Evolutionary conservation across 768 basidiomycete species (phyloP), one percentile per base, ranked within the genome.

Genomic region (Mycena latifolia): DNA sequence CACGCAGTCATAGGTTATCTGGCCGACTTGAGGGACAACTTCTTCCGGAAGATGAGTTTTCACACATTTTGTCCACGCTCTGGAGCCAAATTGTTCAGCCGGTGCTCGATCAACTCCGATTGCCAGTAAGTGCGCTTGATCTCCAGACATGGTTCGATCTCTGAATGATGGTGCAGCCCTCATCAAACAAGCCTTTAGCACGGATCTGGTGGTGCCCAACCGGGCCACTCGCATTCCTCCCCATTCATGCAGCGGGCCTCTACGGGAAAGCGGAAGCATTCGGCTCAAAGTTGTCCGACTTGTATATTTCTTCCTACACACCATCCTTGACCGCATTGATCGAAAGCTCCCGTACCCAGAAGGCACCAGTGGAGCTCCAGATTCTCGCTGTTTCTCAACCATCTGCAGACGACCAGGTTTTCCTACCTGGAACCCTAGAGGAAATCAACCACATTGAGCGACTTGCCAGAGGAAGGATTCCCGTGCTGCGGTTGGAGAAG

Each of bases 131-230:
- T n/a, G n/a, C n/a, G n/a, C n/a, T n/a, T n/a, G n/a, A n/a, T n/a
- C n/a, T n/a, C n/a, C n/a, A n/a, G n/a, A n/a, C n/a, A n/a, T n/a
- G n/a, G n/a, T n/a, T n/a, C n/a, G n/a, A n/a, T n/a, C n/a, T n/a
- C n/a, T n/a, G n/a, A n/a, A n/a, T n/a, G n/a, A n/a, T n/a, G n/a
- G n/a, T n/a, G n/a, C n/a, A n/a, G n/a, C n/a, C n/a, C n/a, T n/a
- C n/a, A n/a, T n/a, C n/a, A n/a, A n/a, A n/a, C n/a, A n/a, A n/a
- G n/a, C n/a, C n/a, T n/a, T n/a, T n/a, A n/a, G n/a, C n/a, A n/a
- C n/a, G n/a, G n/a, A 69, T 52, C 20, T 60, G 52, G 57, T 48
- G 78, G 79, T 80, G 77, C 66, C 70, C 74, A 3, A 78, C 77
- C 14, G 75, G 74, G 3, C 70, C 69, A 9, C 58, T 79, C 1